A percentile compares a stretch with the other conserved stretches of the same genome.
These are phyloP conservation scores for Chrysoporthe austroafricana DNA, from an alignment of 2,329 filamentous ascomycete species.

Conservation along the genomic window DNA sequence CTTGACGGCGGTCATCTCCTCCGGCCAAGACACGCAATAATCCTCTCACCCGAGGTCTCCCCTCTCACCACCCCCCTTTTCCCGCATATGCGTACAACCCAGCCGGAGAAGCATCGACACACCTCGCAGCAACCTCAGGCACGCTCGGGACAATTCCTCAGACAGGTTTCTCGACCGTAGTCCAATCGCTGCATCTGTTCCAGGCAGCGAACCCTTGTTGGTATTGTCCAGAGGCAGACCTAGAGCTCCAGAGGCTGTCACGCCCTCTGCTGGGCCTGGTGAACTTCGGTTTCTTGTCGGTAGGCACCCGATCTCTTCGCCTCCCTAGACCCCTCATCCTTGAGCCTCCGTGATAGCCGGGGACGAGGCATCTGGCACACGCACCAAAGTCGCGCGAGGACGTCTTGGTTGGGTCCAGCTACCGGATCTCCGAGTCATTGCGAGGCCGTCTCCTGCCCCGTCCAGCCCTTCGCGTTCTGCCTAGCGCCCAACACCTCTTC, in stretches of 20 bases:
- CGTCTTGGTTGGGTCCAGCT: background rate
- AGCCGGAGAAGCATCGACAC: background rate
- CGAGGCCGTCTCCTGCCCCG: background rate
- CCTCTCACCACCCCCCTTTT: background rate
- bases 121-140: conserved; percentile 3
- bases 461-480: background rate
- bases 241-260: background rate
- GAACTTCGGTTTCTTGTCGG: conserved; percentile 3
- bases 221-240: conserved; percentile 21
- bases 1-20: background rate
- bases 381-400: background rate
- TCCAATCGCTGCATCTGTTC: conserved; percentile 12
- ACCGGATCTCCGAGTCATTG: background rate
- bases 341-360: background rate
- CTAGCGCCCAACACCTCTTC: background rate
- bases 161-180: conserved; percentile 4
- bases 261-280: background rate
- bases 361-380: background rate
- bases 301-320: conserved; percentile 10
- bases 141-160: conserved; percentile 4
- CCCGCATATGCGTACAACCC: background rate
- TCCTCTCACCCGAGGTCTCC: background rate
- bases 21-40: background rate
- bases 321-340: background rate
- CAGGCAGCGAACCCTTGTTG: conserved; percentile 16